A percentile compares a stretch with the other conserved stretches of the same genome.
phyloP scores from a whole-genome alignment of 73 alveolate species.

The Tetrahymena thermophila region DNA sequence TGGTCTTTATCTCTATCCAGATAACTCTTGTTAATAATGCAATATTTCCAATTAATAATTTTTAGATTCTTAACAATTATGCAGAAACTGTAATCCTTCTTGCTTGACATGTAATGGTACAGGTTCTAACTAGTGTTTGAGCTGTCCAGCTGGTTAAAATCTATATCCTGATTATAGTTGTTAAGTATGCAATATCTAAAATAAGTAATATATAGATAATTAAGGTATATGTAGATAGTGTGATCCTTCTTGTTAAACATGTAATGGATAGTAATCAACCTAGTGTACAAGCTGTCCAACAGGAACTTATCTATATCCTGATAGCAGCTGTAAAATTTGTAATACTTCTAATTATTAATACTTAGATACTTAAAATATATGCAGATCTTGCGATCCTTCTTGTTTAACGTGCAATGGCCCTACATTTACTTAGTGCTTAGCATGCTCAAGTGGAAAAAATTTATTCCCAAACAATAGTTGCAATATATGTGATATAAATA shows the following conservation, averaged over 20 bases:
- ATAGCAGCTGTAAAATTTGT: not conserved
- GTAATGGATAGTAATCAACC: not conserved
- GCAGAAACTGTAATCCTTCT: not conserved
- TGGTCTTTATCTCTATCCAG: not conserved
- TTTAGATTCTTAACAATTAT: not conserved
- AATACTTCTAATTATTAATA: not conserved
- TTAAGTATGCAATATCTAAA: not conserved
- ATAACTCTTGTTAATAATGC: not conserved
- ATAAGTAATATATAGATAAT: not conserved
- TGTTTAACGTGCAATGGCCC: not conserved
- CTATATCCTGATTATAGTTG: not conserved
- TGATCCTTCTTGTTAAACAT: not conserved
- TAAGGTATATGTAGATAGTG: not conserved
- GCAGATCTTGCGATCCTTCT: not conserved
- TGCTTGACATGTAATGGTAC: not conserved
- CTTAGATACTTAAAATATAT: not conserved
- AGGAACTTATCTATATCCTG: not conserved
- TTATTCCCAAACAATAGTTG: not conserved
- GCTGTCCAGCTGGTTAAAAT: not conserved
- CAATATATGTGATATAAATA: not conserved
- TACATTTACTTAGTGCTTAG: not conserved
- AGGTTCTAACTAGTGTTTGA: not conserved
- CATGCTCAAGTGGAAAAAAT: not conserved
- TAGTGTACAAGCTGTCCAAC: not conserved
- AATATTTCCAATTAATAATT: not conserved